Conservation (phyloP, 805 yeast genomes). For the Candida maesae region DNA sequence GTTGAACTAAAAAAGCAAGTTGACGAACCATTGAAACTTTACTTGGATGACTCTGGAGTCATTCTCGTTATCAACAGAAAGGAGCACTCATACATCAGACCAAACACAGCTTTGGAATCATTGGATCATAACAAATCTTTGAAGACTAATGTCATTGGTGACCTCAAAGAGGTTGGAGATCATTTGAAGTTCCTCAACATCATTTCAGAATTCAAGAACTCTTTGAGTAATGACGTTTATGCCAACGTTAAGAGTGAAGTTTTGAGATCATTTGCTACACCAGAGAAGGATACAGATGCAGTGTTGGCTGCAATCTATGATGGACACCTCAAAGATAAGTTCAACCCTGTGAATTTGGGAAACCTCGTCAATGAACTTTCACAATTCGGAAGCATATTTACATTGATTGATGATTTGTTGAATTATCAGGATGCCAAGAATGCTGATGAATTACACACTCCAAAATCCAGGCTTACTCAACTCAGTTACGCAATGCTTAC, state of each 20-base stretch:
- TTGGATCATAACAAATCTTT: constrained; percentile 27
- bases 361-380: constrained; percentile 39
- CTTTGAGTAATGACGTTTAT: constrained; percentile 36
- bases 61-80: constrained; percentile 34
- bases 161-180: constrained; percentile 8
- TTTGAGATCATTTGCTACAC: constrained; percentile 33
- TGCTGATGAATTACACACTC: neutral
- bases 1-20: constrained; percentile 61
- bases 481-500: constrained; percentile 24
- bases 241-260: constrained; percentile 33
- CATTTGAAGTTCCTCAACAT: constrained; percentile 31
- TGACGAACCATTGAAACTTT: constrained; percentile 55
- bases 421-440: constrained; percentile 23
- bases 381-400: constrained; percentile 33
- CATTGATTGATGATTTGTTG: constrained; percentile 36
- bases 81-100: constrained; percentile 33
- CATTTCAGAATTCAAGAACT: constrained; percentile 37
- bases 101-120: constrained; percentile 32
- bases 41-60: constrained; percentile 32
- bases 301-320: constrained; percentile 37
- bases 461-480: constrained; percentile 20
- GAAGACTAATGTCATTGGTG: constrained; percentile 17
- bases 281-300: constrained; percentile 22
- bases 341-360: constrained; percentile 37
- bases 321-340: constrained; percentile 35